These are phyloP conservation scores for Fomitopsis schrenkii DNA, from an alignment of 1,284 basidiomycete species.

Conservation along the genomic window DNA sequence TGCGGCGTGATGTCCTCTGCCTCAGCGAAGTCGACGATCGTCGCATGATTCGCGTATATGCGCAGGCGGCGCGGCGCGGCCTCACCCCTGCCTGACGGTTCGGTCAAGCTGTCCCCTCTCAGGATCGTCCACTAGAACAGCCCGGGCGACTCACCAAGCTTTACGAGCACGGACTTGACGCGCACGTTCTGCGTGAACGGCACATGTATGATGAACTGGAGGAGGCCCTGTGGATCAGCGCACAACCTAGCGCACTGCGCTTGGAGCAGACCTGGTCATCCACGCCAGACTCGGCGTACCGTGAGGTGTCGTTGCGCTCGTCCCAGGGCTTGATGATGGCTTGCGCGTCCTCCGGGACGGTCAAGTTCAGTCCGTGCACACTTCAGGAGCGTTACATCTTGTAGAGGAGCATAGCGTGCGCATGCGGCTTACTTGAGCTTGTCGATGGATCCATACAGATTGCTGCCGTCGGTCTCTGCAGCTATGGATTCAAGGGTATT, in stretches of 20 bases:
- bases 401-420: slow-evolving; percentile 1
- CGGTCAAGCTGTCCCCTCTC: slow-evolving; percentile 8
- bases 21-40: slow-evolving; percentile 73
- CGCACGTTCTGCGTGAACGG: slow-evolving; percentile 78
- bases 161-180: slow-evolving; percentile 66
- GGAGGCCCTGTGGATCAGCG: neutral
- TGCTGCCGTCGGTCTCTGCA: slow-evolving; percentile 43
- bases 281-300: slow-evolving; percentile 68
- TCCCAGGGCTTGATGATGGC: slow-evolving; percentile 78
- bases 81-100: slow-evolving; percentile 61
- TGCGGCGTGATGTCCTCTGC: slow-evolving; percentile 65
- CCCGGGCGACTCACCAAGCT: slow-evolving; percentile 50
- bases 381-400: slow-evolving; percentile 35
- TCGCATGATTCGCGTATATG: slow-evolving; percentile 66
- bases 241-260: neutral
- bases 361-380: slow-evolving; percentile 74
- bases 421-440: slow-evolving; percentile 57
- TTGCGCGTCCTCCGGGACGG: slow-evolving; percentile 71
- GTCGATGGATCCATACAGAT: slow-evolving; percentile 62
- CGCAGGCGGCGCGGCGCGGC: slow-evolving; percentile 59
- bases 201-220: slow-evolving; percentile 72
- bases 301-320: slow-evolving; percentile 61
- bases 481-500: slow-evolving; percentile 16
- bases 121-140: neutral
- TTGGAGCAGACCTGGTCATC: slow-evolving; percentile 65